phyloP scores from a whole-genome alignment of 2,329 filamentous ascomycete species.

The Arthroderma sp. region DNA sequence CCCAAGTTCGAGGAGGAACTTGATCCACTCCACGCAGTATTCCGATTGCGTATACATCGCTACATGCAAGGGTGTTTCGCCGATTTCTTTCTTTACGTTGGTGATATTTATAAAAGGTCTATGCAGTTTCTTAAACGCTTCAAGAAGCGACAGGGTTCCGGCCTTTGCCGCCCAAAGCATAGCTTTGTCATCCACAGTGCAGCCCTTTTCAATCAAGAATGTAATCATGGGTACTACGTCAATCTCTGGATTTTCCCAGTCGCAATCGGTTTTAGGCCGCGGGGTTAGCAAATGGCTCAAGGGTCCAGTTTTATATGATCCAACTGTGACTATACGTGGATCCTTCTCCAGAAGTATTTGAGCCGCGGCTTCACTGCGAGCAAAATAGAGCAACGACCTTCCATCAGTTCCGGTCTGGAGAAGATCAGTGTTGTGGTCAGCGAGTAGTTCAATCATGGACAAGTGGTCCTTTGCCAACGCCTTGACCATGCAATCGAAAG shows the following conservation, averaged over 20 bases:
- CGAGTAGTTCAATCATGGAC: background rate
- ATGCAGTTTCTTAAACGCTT: background rate
- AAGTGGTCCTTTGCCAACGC: background rate
- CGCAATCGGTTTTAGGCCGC: no score
- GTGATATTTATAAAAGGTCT: background rate
- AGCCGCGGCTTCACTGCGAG: background rate
- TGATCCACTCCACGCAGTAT: background rate
- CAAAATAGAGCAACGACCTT: background rate
- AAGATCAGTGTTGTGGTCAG: background rate
- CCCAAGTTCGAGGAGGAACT: background rate
- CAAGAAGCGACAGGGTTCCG: background rate
- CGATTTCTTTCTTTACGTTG: background rate
- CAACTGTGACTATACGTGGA: background rate
- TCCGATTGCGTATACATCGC: background rate
- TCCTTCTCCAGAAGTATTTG: background rate
- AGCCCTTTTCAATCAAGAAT: background rate
- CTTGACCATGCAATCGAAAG: background rate
- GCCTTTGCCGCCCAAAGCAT: background rate
- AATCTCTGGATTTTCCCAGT: no score
- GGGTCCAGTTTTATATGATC: background rate
- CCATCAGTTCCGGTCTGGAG: background rate
- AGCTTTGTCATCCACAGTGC: background rate
- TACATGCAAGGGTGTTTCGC: background rate
- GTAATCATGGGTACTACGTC: background rate
- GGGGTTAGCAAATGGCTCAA: background rate